These are phyloP conservation scores for Avicennia marina DNA, from an alignment of 257 asterid species.

Conservation along the genomic window DNA sequence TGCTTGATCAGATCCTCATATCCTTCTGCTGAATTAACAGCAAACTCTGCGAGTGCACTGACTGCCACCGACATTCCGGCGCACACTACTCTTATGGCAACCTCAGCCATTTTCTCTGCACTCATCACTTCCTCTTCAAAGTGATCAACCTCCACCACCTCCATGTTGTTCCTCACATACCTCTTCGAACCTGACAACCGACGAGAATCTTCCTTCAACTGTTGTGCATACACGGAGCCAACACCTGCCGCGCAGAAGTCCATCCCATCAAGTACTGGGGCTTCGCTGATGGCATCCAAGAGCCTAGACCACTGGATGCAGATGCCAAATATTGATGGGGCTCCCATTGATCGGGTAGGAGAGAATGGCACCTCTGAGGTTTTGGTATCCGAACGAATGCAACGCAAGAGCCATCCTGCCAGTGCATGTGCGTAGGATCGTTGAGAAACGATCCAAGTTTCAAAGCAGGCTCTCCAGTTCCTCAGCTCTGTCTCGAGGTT, in stretches of 20 bases:
- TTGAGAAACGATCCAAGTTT: constrained; percentile 79
- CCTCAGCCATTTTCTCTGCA: constrained; percentile 86
- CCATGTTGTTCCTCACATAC: constrained; percentile 53
- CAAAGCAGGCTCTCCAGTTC: constrained; percentile 75
- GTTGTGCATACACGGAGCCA: constrained; percentile 74
- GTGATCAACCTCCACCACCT: constrained; percentile 54
- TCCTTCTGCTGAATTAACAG: constrained; percentile 69
- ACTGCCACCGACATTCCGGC: constrained; percentile 93
- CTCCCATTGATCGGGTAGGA: constrained; percentile 49
- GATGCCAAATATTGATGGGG: constrained; percentile 56
- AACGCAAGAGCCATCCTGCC: constrained; percentile 72
- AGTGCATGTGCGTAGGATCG: constrained; percentile 76
- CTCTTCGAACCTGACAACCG: constrained; percentile 47
- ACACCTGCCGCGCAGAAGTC: constrained; percentile 84
- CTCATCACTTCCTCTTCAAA: constrained; percentile 70
- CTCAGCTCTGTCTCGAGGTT: constrained; percentile 85
- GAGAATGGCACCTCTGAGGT: constrained; percentile 54
- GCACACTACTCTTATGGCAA: constrained; percentile 80
- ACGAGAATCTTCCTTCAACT: constrained; percentile 61
- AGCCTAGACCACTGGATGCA: constrained; percentile 78
- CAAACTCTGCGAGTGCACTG: constrained; percentile 72
- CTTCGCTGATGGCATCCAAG: constrained; percentile 47
- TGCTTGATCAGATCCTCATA: constrained; percentile 57
- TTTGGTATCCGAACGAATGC: constrained; percentile 47
- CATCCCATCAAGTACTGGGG: constrained; percentile 75